phyloP scores from a whole-genome alignment of 208 protist genomes.

The Leishmania amazonensis region DNA sequence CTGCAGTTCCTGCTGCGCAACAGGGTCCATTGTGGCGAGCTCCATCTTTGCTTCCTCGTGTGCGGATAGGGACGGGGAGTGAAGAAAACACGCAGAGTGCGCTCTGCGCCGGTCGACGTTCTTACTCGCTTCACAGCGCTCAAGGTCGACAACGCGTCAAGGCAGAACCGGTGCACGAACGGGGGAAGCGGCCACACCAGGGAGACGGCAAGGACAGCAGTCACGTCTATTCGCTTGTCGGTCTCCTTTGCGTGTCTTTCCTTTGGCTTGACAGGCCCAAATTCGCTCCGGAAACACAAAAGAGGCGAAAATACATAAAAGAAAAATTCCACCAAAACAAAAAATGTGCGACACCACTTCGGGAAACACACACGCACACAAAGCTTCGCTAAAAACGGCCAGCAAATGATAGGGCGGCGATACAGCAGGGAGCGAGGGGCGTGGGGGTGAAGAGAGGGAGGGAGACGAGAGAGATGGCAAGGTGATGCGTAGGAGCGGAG shows the following conservation, averaged over 20 bases:
- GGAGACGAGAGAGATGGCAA: background rate
- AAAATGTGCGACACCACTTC: no score
- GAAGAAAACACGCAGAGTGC: background rate
- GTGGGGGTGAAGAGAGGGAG: background rate
- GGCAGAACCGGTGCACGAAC: background rate
- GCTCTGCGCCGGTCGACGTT: background rate
- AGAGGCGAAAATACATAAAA: background rate
- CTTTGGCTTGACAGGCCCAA: background rate
- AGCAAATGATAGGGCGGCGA: background rate
- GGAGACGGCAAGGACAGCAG: background rate
- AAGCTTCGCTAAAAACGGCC: background rate
- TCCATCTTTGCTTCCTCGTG: conserved; percentile 14
- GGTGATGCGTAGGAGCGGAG: background rate
- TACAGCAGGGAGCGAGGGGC: background rate
- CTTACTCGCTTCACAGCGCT: background rate
- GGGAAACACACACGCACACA: background rate
- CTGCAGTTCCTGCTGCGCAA: conserved; percentile 55
- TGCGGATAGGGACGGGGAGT: no score
- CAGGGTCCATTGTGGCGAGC: conserved; percentile 25
- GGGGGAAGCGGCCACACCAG: background rate
- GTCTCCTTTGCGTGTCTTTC: background rate
- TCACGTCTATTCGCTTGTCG: background rate
- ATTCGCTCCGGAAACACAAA: background rate
- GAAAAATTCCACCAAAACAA: no score
- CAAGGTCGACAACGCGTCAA: background rate